Conservation (phyloP, 2,329 filamentous ascomycete genomes). For the Bipolaris gigantea region DNA sequence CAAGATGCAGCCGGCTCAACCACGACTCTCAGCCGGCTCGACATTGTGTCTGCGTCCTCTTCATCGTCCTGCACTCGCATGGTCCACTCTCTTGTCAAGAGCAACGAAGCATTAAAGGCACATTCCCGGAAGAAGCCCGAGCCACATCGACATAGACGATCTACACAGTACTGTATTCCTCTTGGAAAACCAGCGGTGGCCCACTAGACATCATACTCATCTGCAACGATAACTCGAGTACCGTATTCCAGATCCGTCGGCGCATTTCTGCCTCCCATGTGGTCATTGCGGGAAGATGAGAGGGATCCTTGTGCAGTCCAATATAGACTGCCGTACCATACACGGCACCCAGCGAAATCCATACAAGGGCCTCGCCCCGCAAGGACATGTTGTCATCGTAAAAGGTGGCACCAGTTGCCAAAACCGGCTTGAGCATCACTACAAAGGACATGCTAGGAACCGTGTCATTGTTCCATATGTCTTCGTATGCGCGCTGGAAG, state of each 20-base stretch:
- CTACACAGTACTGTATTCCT: constrained; percentile 43
- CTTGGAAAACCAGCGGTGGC: constrained; percentile 39
- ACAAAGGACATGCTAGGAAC: constrained; percentile 51
- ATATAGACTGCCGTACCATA: constrained; percentile 46
- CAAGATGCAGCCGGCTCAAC: constrained; percentile 26
- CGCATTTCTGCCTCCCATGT: constrained; percentile 34
- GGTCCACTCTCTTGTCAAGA: constrained; percentile 28
- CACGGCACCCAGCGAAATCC: constrained; percentile 45
- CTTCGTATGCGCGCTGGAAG: constrained; percentile 55
- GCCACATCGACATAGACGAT: constrained; percentile 25
- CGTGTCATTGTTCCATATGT: constrained; percentile 49
- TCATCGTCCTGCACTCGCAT: constrained; percentile 32
- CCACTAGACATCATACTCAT: constrained; percentile 43
- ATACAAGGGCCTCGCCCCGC: constrained; percentile 46
- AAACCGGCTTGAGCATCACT: constrained; percentile 60
- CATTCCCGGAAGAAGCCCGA: constrained; percentile 31
- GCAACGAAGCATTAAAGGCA: constrained; percentile 24
- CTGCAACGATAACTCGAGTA: constrained; percentile 45
- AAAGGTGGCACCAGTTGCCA: constrained; percentile 59
- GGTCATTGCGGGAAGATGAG: constrained; percentile 30
- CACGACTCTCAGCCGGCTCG: constrained; percentile 20
- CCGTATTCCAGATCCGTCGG: constrained; percentile 38
- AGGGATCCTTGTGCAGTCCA: constrained; percentile 48
- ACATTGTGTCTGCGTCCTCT: constrained; percentile 19
- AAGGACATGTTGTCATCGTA: constrained; percentile 57